Evolutionary conservation across 75 land plant genomes (phyloP), one percentile per base, ranked within the genome.

Genomic region (Cryptomeria japonica): DNA sequence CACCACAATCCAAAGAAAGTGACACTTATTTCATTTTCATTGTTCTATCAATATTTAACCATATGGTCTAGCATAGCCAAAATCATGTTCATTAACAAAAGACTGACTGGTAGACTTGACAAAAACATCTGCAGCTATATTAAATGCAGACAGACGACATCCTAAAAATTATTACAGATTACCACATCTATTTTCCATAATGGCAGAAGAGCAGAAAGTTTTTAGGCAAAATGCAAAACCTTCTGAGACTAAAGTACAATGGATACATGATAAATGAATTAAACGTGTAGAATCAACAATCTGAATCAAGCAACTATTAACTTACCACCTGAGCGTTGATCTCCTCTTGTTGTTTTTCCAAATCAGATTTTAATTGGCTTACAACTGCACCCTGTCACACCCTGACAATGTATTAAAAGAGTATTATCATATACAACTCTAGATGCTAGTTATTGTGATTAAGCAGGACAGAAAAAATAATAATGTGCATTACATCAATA

Each of bases 361-460:
- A 87, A 37, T 97, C 97, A 85, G 87, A 92, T 83, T 93, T 97
- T 42, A 98, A 93, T 89, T 97, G 94, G 83, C 90, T 92, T 49
- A 98, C 92, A 73, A 95, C 91, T 76, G 90, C 86, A 80, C 96
- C 99, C 99, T 98, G 96, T 41, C 76, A 88, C 61, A 88, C 41
- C 87, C 87, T 87, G 41, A 32, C 87, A 41, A 87, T 36, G 46
- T 86, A 53, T 86, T 58, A 70, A 86, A 53, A 86, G 28, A 86
- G 78, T 86, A 39, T 58, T 22, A 72, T 25, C 86, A 53, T 0
- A n/a, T 39, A 46, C 49, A 46, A 46, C 84, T 75, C 31, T 82
- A 46, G 38, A 44, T 82, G 84, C 84, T 44, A 82, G 47, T 44
- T 15, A n/a, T 44, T 82, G 41, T 25, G 82, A 25, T 46, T 46